Base-by-base conservation (phyloP, 306 rosid genomes). In the Malus fusca region DNA sequence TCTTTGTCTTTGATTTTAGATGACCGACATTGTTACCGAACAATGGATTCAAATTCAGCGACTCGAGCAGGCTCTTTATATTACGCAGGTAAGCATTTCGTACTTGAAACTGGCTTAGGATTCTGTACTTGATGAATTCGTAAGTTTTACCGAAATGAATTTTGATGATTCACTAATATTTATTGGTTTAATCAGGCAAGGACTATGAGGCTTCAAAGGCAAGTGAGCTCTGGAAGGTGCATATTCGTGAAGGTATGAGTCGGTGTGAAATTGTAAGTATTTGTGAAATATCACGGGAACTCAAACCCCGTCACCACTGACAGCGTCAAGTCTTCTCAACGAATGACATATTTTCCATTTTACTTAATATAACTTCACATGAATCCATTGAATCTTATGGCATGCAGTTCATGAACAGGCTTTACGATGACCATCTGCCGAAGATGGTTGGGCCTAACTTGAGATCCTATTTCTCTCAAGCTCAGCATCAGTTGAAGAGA, bases 21-120 rank as follows among this genome's bases (percentile, higher is more conserved):
- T 89, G 93, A 81, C 78, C 81, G 85, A 79, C 75, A 67, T 90
- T 75, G 91, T 95, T 75, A 87, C 88, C 23, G 97, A 95, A 75
- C 97, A 88, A 74, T 92, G 97, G 98, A 88, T 92, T 80, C 93
- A 92, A 67, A 82, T 95, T 78, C 97, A 91, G 86, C 92, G 84
- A 78, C 98, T 95, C 66, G 96, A 95, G 90, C 98, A 95, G 91
- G 98, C 97, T 82, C 92, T 92, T 92, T 89, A 90, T 69, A 74
- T 85, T 68, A 43, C 93, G 64, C 72, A 89, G 73, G 98, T 90
- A 95, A 59, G 42, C 5, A 17, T 43, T 15, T 80, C 59, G 70
- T 40, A 19, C 55, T 58, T 58, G 37, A 69, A 75, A 43, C 62
- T 59, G 8, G 13, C 18, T 74, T 71, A 10, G 51, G 19, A 43